Base-by-base conservation (phyloP, 257 asterid species). In the Anisodus acutangulus region DNA sequence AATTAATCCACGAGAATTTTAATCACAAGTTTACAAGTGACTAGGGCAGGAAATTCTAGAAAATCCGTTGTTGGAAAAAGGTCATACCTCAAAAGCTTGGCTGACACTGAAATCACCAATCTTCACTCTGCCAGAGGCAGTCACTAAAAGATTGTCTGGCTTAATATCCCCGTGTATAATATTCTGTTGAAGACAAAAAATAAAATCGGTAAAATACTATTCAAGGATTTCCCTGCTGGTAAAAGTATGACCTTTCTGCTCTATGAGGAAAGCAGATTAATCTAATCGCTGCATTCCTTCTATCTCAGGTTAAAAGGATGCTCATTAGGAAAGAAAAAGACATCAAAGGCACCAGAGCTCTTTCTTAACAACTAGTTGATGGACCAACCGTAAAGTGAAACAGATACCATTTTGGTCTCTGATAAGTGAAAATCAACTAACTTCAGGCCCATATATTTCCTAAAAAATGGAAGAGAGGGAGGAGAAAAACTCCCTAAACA, bases 31-130 rank as follows among this genome's bases (percentile, higher is more conserved):
- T 51, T 12, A 78, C 43, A 78, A 53, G 81, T 3, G 19, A 78
- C 15, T 6, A 26, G 64, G 64, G 64, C 13, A 2, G 15, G 22
- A 78, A 78, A 74, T 49, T 74, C n/a, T 6, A 11, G 11, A 15
- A 12, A 31, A 35, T 9, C 7, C 5, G 49, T 74, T 11, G 43
- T 22, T 74, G 81, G 19, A 60, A 16, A 9, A 2, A 22, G 41
- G 22, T 7, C 51, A 82, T 87, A 97, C 99, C 99, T 97, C 99
- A 78, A 92, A 92, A 87, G 92, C 97, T 90, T 95, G 99, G 91
- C 99, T 97, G 88, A 97, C 98, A 22, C 99, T 95, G 87, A 95
- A 97, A 90, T 97, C 99, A 58, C 94, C 98, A 80, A 97, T 95
- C 93, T 97, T 97, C 86, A 95, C 96, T 3, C 89, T 91, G 86